Base-by-base conservation (phyloP, 345 rosid species). In the Hibiscus tridactylites region DNA sequence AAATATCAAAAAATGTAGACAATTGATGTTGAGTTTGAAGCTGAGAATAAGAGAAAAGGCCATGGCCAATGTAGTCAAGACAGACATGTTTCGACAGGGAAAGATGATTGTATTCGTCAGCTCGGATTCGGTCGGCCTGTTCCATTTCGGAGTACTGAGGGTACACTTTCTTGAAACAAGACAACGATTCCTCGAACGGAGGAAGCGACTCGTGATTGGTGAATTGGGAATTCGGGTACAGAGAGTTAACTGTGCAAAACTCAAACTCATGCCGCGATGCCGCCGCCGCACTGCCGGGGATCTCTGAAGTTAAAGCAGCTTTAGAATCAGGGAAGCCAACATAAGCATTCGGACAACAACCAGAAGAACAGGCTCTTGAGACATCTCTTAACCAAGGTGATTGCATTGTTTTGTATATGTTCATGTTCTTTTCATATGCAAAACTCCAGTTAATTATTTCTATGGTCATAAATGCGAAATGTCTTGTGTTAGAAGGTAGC, bases 141-240 rank as follows among this genome's bases (percentile, higher is more conserved):
- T 72, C 81, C 0, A 90, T 88, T 26, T 77, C 80, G n/a, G 75
- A 61, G 73, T 81, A 92, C 17, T 61, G 85, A 3, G 93, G 97
- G 59, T 82, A 91, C 31, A 80, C 71, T 68, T 68, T 69, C 47
- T 63, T 74, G 75, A 92, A 87, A 47, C 74, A 74, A 67, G 83
- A 75, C 73, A 83, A 80, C 2, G 93, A 81, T 71, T 88, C 87
- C 0, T 76, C 79, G 26, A 88, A 78, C 2, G 87, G 73, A 71
- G 96, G 97, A 24, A 95, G 86, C 66, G 97, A 95, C 62, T 95
- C 97, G 46, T 83, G 99, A 77, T 90, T 85, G 4, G 96, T 95
- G 86, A 90, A 95, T 4, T 79, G 75, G 35, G 63, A 44, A 73
- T 81, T 73, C 68, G 77, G 83, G 44, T 71, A 63, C 15, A 87